Percentiles rank a stretch among this genome's conserved stretches.
Evolutionary conservation across 495 filamentous ascomycete genomes (phyloP).

Genomic region (Penicillium pulvis): DNA sequence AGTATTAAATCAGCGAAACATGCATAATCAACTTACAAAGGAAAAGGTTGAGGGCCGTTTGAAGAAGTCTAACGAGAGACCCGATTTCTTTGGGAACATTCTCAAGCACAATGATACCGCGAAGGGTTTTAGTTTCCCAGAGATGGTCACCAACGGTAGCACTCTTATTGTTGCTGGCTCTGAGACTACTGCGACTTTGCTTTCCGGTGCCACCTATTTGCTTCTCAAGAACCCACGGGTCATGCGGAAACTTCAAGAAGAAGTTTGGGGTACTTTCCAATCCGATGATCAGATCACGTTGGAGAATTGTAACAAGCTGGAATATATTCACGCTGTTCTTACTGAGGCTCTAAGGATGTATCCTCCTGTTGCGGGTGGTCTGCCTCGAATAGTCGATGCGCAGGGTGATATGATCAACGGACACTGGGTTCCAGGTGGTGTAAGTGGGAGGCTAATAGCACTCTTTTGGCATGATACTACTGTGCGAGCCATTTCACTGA

Average conservation of each 20-base stretch:
- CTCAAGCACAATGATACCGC: constrained; percentile 1
- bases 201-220: constrained; percentile 52
- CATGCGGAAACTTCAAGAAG: constrained; percentile 43
- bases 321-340: constrained; percentile 54
- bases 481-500: not conserved
- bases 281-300: constrained; percentile 53
- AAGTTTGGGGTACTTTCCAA: constrained; percentile 50
- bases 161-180: constrained; percentile 49
- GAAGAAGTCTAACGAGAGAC: constrained; percentile 17
- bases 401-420: constrained; percentile 47
- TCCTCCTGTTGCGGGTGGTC: constrained; percentile 49
- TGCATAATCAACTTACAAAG: constrained; percentile 15
- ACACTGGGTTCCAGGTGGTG: constrained; percentile 35
- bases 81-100: constrained; percentile 20
- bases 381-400: constrained; percentile 44
- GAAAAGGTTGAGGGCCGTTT: constrained; percentile 22
- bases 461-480: not conserved
- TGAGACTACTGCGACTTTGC: constrained; percentile 60
- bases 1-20: constrained; percentile 31
- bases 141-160: constrained; percentile 29
- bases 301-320: constrained; percentile 36
- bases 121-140: not conserved
- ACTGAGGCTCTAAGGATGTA: constrained; percentile 58
- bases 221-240: constrained; percentile 45
- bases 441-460: not conserved